Base-by-base conservation (phyloP, 306 rosid genomes). In the Acmispon strigosus region DNA sequence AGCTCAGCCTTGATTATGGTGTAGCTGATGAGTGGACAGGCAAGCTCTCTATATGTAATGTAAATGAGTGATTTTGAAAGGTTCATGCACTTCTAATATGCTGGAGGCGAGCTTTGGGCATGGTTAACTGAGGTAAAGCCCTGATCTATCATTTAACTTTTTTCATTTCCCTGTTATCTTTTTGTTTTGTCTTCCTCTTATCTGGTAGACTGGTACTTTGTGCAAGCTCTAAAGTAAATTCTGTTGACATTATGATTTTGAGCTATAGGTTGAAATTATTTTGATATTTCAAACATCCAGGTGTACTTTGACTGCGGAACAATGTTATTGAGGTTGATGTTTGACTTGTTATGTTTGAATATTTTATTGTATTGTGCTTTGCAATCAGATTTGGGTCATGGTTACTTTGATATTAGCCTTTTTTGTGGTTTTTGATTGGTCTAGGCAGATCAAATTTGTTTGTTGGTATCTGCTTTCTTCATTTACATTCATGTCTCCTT, bases 1-100 rank as follows among this genome's bases (percentile, higher is more conserved):
- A 94, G 84, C 84, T 94, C 67, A 91, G 96, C 84, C 80, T 94
- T 72, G 99, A 94, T 77, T 94, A 94, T 58, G 99, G 99, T 12
- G 90, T 94, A 54, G 90, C 88, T 69, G 96, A 91, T 66, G 99
- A 91, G 70, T 80, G 80, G 80, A 79, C 95, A 12, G 95, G 86
- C 22, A 94, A 94, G 74, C 96, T 89, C 68, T 82, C 89, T 8
- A 94, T 94, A 78, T 94, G 99, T 77, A 87, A 78, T 94, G 99
- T 77, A 87, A 87, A 80, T 89, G 82, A 86, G 14, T 74, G 16
- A 24, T 52, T 43, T 81, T 73, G 75, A 52, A 73, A 53, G 72
- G 70, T 70, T 37, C 80, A 52, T 69, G 64, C 71, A 60, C 76
- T 75, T 84, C 58, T 74, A 62, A 48, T 48, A 62, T 63, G 81